phyloP scores from a whole-genome alignment of 176 grass and related monocot genomes.

The Rhynchospora pubera region DNA sequence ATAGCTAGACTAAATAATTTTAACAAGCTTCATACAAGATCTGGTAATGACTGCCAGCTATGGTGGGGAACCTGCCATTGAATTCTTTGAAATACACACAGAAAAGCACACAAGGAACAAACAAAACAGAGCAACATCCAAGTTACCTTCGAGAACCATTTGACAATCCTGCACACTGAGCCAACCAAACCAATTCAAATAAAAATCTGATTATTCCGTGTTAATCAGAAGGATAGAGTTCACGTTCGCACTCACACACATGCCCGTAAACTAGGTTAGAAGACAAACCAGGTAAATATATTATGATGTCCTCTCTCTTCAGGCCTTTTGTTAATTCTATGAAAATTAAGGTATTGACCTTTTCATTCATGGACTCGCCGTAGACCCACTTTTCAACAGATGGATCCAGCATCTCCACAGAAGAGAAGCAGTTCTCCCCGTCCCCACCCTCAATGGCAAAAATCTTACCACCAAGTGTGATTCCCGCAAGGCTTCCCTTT shows the following conservation, averaged over 20 bases:
- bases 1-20: not conserved
- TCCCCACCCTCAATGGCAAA: conserved; percentile 87
- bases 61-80: no score
- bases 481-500: conserved; percentile 73
- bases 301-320: not conserved
- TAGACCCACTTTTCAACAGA: conserved; percentile 58
- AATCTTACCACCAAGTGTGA: conserved; percentile 58
- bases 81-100: not conserved
- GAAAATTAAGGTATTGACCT: conserved; percentile 10
- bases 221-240: not conserved
- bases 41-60: not conserved
- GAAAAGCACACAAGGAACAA: not conserved
- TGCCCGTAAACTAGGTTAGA: not conserved
- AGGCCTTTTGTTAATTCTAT: not conserved
- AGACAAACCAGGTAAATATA: not conserved
- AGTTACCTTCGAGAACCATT: not conserved
- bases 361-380: conserved; percentile 40
- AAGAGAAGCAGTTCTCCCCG: conserved; percentile 39
- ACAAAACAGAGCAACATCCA: not conserved
- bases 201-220: not conserved
- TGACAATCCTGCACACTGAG: not conserved
- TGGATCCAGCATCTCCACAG: conserved; percentile 92
- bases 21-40: not conserved
- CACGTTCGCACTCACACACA: not conserved
- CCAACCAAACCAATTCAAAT: not conserved